Conservation (phyloP, 441 rosid species). For the Euphorbia schlechtendalii region DNA sequence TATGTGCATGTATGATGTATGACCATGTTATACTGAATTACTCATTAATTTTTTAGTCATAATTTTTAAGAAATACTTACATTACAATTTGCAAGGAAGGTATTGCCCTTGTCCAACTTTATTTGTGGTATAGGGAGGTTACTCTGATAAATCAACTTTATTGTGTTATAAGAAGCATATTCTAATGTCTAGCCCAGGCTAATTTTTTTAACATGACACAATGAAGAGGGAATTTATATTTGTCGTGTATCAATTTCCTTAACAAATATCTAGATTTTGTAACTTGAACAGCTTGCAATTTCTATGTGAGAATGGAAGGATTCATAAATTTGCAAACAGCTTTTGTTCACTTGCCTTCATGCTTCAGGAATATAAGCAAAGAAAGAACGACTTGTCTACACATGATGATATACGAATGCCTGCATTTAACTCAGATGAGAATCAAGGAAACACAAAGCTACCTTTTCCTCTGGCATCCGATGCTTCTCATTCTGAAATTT, state of each 20-base stretch:
- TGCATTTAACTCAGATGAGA: conserved; percentile 20
- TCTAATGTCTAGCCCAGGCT: not conserved
- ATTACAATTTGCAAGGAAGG: not conserved
- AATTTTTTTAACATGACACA: not conserved
- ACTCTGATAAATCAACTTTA: not conserved
- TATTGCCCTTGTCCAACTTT: not conserved
- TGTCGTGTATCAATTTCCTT: conserved; percentile 33
- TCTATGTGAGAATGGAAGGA: conserved; percentile 76
- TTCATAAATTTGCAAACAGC: conserved; percentile 79
- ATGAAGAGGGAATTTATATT: not conserved
- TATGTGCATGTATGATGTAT: not conserved
- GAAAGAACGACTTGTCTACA: conserved; percentile 25
- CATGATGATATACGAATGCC: conserved; percentile 30
- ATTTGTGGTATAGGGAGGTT: not conserved
- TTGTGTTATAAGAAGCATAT: too few relatives aligned
- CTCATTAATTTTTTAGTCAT: not conserved
- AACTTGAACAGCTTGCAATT: conserved; percentile 74
- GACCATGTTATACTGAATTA: not conserved
- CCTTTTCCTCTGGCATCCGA: conserved; percentile 27
- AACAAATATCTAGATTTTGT: conserved; percentile 53
- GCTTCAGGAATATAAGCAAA: conserved; percentile 52
- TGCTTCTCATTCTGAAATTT: conserved; percentile 34
- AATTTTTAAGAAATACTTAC: not conserved
- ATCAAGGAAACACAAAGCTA: conserved; percentile 23
- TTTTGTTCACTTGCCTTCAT: conserved; percentile 67